A percentile compares a stretch with the other conserved stretches of the same genome.
Conservation (phyloP, 495 filamentous ascomycete genomes). For the Neurospora sp. region DNA sequence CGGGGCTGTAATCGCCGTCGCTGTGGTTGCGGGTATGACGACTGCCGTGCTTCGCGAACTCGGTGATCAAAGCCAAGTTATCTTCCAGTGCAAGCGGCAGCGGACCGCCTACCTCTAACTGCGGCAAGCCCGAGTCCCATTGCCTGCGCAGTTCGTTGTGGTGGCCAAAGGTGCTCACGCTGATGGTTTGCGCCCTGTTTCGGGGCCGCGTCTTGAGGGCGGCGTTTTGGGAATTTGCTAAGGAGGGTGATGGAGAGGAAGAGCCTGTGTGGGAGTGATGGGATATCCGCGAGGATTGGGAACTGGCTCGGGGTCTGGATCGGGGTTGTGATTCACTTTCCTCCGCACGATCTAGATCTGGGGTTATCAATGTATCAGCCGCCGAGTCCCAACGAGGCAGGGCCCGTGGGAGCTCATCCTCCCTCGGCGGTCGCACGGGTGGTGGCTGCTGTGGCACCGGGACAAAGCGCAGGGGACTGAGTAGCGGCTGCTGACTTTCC, state of each 20-base stretch:
- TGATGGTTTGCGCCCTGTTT: background rate
- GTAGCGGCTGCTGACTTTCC: background rate
- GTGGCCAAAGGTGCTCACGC: background rate
- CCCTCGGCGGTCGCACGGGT: conserved; percentile 1
- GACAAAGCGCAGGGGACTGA: background rate
- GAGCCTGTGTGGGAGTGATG: background rate
- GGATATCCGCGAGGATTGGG: background rate
- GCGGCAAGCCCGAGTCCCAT: background rate
- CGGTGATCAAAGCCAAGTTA: background rate
- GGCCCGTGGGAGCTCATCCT: background rate
- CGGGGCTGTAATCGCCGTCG: background rate
- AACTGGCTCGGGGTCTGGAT: background rate
- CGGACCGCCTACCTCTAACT: background rate
- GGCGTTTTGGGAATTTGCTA: background rate
- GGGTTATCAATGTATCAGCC: background rate
- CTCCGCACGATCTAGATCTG: background rate
- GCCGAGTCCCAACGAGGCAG: background rate
- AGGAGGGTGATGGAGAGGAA: background rate
- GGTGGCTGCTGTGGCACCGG: background rate
- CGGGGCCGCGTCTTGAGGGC: background rate
- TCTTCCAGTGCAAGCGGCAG: background rate
- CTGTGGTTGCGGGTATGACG: background rate
- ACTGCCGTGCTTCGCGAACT: background rate
- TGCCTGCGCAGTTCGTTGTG: background rate
- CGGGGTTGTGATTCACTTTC: background rate